Percentiles rank a stretch among this genome's conserved stretches.
Evolutionary conservation across 1,284 basidiomycete species (phyloP).

Genomic region (Coniferiporia weirii): DNA sequence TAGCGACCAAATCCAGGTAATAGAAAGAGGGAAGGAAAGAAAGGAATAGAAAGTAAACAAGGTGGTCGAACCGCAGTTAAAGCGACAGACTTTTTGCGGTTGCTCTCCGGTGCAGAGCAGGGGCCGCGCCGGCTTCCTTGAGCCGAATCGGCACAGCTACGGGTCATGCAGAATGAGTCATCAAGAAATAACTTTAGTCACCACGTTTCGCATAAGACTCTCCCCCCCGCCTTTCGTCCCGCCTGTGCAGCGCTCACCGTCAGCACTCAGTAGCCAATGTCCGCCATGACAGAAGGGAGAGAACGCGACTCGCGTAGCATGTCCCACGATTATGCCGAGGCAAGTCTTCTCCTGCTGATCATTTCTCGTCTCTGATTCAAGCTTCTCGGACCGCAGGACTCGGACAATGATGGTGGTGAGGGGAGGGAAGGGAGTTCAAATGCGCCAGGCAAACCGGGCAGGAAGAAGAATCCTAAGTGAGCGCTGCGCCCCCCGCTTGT

Average conservation of each 20-base stretch:
- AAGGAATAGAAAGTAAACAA: too few relatives aligned
- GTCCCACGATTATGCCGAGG: conserved; percentile 17
- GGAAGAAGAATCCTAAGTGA: conserved; percentile 84
- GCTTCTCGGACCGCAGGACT: conserved; percentile 38
- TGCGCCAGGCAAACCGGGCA: conserved; percentile 62
- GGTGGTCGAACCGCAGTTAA: too few relatives aligned
- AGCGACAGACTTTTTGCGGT: too few relatives aligned
- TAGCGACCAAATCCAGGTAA: too few relatives aligned
- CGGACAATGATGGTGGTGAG: conserved; percentile 48
- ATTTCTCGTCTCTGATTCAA: not conserved
- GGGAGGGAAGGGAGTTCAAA: conserved; percentile 25
- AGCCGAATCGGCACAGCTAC: not conserved
- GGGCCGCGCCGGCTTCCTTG: too few relatives aligned
- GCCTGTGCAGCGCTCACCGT: not conserved
- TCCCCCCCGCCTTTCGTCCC: not conserved
- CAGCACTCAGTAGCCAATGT: not conserved
- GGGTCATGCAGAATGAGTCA: not conserved
- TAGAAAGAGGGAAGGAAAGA: too few relatives aligned
- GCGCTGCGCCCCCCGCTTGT: conserved; percentile 19
- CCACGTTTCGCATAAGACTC: not conserved
- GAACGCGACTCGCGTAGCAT: conserved; percentile 18
- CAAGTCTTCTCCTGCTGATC: not conserved
- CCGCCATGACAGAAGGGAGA: conserved; percentile 4
- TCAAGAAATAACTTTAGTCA: not conserved
- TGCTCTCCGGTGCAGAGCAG: too few relatives aligned